Percentiles rank a stretch among this genome's conserved stretches.
phyloP scores from a whole-genome alignment of 495 filamentous ascomycete species.

The Bathelium albidoporum region DNA sequence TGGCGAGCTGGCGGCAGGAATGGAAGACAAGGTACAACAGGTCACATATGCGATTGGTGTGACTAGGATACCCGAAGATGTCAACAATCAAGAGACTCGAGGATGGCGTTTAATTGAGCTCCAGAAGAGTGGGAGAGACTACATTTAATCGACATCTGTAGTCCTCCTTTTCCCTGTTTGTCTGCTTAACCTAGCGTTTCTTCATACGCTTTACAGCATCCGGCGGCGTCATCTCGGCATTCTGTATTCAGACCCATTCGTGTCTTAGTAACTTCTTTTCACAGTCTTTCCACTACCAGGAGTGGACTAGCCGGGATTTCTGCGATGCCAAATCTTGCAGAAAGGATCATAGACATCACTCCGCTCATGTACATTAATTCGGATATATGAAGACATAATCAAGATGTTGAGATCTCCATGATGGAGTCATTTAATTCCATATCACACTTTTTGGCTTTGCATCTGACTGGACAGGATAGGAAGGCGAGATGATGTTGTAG shows the following conservation, averaged over 20 bases:
- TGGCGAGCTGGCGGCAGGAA: slow-evolving; percentile 81
- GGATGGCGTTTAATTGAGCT: slow-evolving; percentile 96
- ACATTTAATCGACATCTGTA: slow-evolving; percentile 47
- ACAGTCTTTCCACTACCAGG: background rate
- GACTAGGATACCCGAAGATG: slow-evolving; percentile 85
- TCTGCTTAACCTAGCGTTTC: background rate
- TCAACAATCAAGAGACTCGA: slow-evolving; percentile 89
- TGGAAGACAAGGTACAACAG: slow-evolving; percentile 96
- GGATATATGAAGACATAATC: background rate
- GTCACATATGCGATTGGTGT: slow-evolving; percentile 97
- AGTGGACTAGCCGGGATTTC: background rate
- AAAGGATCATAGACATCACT: background rate
- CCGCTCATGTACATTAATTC: background rate
- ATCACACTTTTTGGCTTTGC: too few species aligned
- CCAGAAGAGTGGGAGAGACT: slow-evolving; percentile 96
- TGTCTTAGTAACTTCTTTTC: background rate
- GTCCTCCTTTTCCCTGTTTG: background rate
- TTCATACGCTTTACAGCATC: background rate
- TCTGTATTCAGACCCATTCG: background rate
- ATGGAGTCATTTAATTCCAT: too few species aligned
- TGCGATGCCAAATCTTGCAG: background rate
- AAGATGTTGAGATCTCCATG: background rate
- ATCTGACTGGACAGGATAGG: background rate
- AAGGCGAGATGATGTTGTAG: background rate
- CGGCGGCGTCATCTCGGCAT: background rate